Evolutionary conservation across 768 basidiomycete genomes (phyloP), one percentile per base, ranked within the genome.

Genomic region (Boletus subparvulus): DNA sequence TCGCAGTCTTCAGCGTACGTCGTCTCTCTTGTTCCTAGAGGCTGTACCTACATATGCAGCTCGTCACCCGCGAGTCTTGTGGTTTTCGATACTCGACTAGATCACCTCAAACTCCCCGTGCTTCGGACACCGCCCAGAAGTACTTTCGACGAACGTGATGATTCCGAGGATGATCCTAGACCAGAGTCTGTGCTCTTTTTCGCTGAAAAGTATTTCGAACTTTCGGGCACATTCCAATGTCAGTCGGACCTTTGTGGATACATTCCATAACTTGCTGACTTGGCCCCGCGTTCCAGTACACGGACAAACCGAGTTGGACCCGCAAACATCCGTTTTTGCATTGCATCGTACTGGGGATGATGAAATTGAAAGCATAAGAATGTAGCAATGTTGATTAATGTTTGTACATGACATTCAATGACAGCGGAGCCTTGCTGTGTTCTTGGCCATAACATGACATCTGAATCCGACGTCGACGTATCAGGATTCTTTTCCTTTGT

Each of bases 1-100:
- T 55, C 63, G 8, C 64, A 55, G 35, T 54, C 60, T 40, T 53
- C 57, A 55, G 68, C 35, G 74, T 67, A 55, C 36, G 48, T 60
- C 17, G 21, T 54, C 52, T 39, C 33, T 48, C 52, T 47, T 28
- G 28, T 61, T 16, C 26, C 39, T 26, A 28, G 30, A 43, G 6
- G 10, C 42, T 47, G 44, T 40, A 54, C 53, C 42, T n/a, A 58
- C 44, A 48, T 26, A 33, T 36, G 21, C 50, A 63, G 58, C 59
- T 44, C 68, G 60, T 41, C 65, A 55, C 37, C 58, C 49, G 62
- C 73, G 24, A 66, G 73, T 10, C 66, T 88, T 28, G 81, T 76
- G 14, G 66, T 89, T 16, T 89, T 89, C 61, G 87, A 89, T 64
- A 82, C 84, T 24, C 74, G 73, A 28, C 62, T 88, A n/a, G 73